These are phyloP conservation scores for Eruca vesicaria DNA, from an alignment of 441 rosid genomes.

Conservation along the genomic window DNA sequence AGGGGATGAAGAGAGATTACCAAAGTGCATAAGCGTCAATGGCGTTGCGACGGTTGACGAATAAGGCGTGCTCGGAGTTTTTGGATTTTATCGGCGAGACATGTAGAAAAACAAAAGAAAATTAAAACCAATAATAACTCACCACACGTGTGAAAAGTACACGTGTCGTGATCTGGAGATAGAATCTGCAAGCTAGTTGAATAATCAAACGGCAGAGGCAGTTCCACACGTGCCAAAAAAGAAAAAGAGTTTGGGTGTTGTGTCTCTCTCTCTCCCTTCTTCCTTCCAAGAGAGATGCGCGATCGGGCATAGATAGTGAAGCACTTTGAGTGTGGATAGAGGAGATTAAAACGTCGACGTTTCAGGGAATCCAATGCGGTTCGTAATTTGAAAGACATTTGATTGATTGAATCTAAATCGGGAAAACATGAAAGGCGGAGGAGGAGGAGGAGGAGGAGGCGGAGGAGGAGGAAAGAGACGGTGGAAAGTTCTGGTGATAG, in stretches of 20 bases:
- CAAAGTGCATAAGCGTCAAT: slow-evolving; percentile 28
- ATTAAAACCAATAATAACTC: not conserved
- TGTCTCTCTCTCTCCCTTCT: not conserved
- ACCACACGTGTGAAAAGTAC: slow-evolving; percentile 30
- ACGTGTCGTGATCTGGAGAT: slow-evolving; percentile 23
- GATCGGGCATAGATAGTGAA: slow-evolving; percentile 25
- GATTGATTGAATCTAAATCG: slow-evolving; percentile 16
- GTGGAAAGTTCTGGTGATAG: slow-evolving; percentile 68
- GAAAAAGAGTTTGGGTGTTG: not conserved
- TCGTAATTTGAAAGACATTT: not conserved
- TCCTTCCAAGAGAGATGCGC: not conserved
- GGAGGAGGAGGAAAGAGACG: slow-evolving; percentile 49
- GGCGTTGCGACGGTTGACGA: slow-evolving; percentile 25
- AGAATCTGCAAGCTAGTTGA: slow-evolving; percentile 22
- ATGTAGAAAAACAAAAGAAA: not conserved
- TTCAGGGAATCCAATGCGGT: slow-evolving; percentile 29
- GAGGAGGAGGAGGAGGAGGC: slow-evolving; percentile 41
- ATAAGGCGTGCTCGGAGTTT: not conserved
- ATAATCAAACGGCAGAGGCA: slow-evolving; percentile 31
- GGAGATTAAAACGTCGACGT: not conserved
- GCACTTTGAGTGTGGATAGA: slow-evolving; percentile 19
- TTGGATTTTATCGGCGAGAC: not conserved
- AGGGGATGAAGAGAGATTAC: slow-evolving; percentile 12
- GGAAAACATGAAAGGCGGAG: slow-evolving; percentile 52
- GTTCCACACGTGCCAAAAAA: slow-evolving; percentile 23